A percentile compares a stretch with the other conserved stretches of the same genome.
phyloP scores from a whole-genome alignment of 2,329 filamentous ascomycete genomes.

The Sclerotiophoma versabilis region DNA sequence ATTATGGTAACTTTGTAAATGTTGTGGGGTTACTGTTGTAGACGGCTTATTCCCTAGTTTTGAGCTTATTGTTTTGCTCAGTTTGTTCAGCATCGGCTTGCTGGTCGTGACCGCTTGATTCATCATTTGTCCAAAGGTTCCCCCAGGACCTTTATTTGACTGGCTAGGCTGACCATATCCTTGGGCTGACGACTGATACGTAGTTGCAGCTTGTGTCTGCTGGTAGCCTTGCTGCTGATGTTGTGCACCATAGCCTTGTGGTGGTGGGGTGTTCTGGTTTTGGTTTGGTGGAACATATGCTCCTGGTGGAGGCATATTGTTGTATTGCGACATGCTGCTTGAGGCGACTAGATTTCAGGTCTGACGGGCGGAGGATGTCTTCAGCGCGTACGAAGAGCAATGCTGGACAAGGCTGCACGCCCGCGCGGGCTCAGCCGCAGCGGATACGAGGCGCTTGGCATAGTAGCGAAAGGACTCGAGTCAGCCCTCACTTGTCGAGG shows the following conservation, averaged over 20 bases:
- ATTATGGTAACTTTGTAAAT: constrained; percentile 41
- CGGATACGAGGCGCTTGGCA: constrained; percentile 19
- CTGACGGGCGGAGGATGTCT: not conserved
- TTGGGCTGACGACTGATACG: constrained; percentile 27
- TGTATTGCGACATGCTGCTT: constrained; percentile 42
- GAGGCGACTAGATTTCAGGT: too few relatives aligned
- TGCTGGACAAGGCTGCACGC: constrained; percentile 8
- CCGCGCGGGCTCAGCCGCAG: constrained; percentile 16
- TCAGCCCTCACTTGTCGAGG: not conserved
- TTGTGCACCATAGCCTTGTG: constrained; percentile 28
- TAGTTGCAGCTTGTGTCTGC: constrained; percentile 20
- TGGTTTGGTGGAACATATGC: constrained; percentile 37
- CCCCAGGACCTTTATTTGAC: constrained; percentile 29
- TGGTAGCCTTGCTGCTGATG: constrained; percentile 31
- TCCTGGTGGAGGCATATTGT: constrained; percentile 38
- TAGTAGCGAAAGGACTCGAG: constrained; percentile 4
- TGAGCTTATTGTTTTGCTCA: constrained; percentile 47
- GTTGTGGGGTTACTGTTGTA: constrained; percentile 31
- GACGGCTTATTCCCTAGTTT: constrained; percentile 40
- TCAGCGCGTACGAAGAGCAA: constrained; percentile 1
- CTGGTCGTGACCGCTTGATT: constrained; percentile 46
- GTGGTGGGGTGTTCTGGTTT: constrained; percentile 20
- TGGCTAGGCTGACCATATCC: constrained; percentile 23
- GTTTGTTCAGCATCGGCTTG: constrained; percentile 48
- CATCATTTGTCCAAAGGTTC: constrained; percentile 41